These are phyloP conservation scores for Oenanthe javanica DNA, from an alignment of 140 eudicot species.

Conservation along the genomic window DNA sequence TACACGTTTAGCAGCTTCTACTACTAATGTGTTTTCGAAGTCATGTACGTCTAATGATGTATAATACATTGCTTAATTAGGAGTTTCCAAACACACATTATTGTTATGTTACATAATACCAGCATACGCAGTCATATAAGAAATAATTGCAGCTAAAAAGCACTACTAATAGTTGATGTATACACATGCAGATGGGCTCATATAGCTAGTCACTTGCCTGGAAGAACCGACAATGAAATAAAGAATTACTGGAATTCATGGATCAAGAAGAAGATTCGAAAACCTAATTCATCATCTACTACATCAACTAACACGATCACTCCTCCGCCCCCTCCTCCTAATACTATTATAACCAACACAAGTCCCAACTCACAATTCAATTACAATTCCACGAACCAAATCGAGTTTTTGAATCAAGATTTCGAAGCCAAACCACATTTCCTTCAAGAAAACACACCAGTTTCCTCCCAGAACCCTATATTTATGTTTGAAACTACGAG, in stretches of 20 bases:
- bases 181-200: conserved; percentile 77
- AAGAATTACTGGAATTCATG: conserved; percentile 99
- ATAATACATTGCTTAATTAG: neutral
- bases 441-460: conserved; percentile 27
- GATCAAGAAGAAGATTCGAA: conserved; percentile 88
- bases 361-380: conserved; percentile 29
- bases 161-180: neutral
- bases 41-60: neutral
- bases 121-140: neutral
- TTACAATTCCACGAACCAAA: conserved; percentile 31
- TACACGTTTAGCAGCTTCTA: conserved; percentile 11
- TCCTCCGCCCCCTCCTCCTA: neutral
- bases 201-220: conserved; percentile 96
- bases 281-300: conserved; percentile 38
- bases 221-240: conserved; percentile 90
- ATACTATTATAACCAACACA: conserved; percentile 16
- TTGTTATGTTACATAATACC: neutral
- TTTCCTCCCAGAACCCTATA: conserved; percentile 36
- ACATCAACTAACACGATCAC: conserved; percentile 16
- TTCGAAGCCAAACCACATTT: conserved; percentile 28
- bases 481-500: conserved; percentile 63
- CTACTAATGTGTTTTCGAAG: neutral
- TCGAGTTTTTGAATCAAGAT: conserved; percentile 43
- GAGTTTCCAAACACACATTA: neutral
- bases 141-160: neutral